Base-by-base conservation (phyloP, 805 yeast genomes). In the Debaryomyces castellii region DNA sequence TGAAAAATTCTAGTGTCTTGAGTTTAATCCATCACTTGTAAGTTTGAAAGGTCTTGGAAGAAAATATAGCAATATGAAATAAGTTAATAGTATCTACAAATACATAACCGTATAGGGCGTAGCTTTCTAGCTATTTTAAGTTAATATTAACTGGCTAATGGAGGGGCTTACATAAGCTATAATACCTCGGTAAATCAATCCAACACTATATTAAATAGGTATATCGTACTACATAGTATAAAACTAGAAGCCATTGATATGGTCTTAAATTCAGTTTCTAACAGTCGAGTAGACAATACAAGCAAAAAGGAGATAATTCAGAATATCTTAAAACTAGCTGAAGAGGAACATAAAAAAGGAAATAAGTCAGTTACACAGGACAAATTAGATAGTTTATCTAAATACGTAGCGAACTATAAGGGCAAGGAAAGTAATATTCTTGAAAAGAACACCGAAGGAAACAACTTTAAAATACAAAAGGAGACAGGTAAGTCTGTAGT, bases 331-430 rank as follows among this genome's bases (percentile, higher is more conserved):
- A 52, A 52, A 42, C 45, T 71, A 40, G 73, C 73, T 12, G 64
- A 66, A 44, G 61, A 59, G 49, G 76, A 71, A 52, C 69, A 67
- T 44, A 52, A 57, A 41, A 62, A 51, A 39, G 77, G 77, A 9
- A 71, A 71, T 48, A 58, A 48, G 18, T 57, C 73, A 14, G 61
- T 71, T 9, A 67, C 75, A 4, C 54, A 60, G 35, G 74, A 69
- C 12, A 70, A 71, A 44, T 53, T 71, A 44, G 51, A 60, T 43
- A 62, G 64, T 17, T 51, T 71, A 33, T 52, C 64, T 32, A 51
- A 54, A 30, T 64, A 58, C 48, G 64, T 65, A 23, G 50, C 53
- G 4, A 44, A 52, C 5, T 58, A 57, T 22, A 32, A 35, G 24
- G 36, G 30, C 30, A 25, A 43, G 32, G 44, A 38, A 14, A 46